phyloP scores from a whole-genome alignment of 1,139 yeast genomes.

The Debaryomycetaceae sp. region DNA sequence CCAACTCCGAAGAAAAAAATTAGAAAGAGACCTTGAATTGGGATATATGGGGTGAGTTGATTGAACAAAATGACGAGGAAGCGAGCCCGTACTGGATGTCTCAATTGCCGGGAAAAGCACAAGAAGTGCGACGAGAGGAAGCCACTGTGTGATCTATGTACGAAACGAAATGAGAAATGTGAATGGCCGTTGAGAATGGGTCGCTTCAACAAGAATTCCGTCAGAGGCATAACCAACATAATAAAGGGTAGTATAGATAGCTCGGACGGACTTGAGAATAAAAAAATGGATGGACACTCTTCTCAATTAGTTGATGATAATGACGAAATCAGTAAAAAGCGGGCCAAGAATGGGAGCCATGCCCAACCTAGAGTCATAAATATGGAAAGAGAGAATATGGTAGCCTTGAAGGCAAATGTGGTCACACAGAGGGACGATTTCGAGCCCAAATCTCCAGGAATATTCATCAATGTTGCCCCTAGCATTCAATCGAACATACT shows the following conservation, averaged over 20 bases:
- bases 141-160: constrained; percentile 37
- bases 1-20: too few relatives aligned
- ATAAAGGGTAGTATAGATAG: neutral
- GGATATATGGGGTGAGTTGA: too few relatives aligned
- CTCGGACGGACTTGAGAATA: neutral
- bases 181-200: constrained; percentile 29
- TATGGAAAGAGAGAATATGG: neutral
- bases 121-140: constrained; percentile 44
- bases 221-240: neutral
- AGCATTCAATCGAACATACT: neutral
- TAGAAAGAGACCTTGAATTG: too few relatives aligned
- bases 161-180: constrained; percentile 25
- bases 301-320: neutral
- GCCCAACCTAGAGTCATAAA: too few relatives aligned
- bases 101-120: constrained; percentile 40
- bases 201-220: neutral
- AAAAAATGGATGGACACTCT: neutral
- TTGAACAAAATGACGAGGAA: constrained; percentile 9
- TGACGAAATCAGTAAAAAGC: neutral
- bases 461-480: neutral
- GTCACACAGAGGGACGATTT: neutral
- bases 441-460: neutral
- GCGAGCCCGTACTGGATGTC: constrained; percentile 43
- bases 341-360: neutral
- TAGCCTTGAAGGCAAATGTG: neutral